Evolutionary conservation across 2,329 filamentous ascomycete genomes (phyloP), one percentile per base, ranked within the genome.

Genomic region (Hypoxylon sp.): DNA sequence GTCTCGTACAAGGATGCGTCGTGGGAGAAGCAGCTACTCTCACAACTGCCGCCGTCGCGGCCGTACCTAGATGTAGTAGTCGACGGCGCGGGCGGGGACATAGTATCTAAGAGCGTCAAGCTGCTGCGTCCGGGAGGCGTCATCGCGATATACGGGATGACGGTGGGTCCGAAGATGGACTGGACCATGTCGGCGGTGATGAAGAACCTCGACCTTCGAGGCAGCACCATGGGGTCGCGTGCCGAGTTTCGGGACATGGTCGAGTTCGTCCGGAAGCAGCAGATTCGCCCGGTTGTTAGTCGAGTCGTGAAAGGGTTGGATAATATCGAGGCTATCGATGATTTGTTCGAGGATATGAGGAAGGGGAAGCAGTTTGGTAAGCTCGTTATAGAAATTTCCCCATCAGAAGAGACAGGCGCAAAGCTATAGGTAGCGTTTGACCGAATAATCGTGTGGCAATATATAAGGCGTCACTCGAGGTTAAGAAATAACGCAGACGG

Each of bases 161-260:
- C 95, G 0, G 83, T 92, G 2, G 84, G 85, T 0, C 94, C 95
- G 1, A 93, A 91, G 81, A 95, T 97, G 91, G 89, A 93, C 57
- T 98, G 93, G 87, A 76, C 88, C 11, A 97, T 98, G 92, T 81
- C 85, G 67, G 94, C 94, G 0, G 92, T 96, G 13, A 81, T 98
- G 67, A 92, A 91, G 80, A 97, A 98, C 76, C 87, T 98, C 59
- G 95, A 98, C 73, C 85, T 98, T 29, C 87, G 88, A 53, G 95
- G 96, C 17, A 90, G 88, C 13, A 98, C 94, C 0, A 97, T 98
- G 94, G 95, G 95, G 0, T 97, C 93, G 29, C 87, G 92, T 48
- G 90, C 88, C 76, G 96, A 98, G 81, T 98, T 98, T 77, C 84
- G 84, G n/a, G 93, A 96, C 22, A 97, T 98, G 94, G 86, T 98